A percentile compares a stretch with the other conserved stretches of the same genome.
Conservation (phyloP, 805 yeast genomes). For the Kuraishia capsulata region DNA sequence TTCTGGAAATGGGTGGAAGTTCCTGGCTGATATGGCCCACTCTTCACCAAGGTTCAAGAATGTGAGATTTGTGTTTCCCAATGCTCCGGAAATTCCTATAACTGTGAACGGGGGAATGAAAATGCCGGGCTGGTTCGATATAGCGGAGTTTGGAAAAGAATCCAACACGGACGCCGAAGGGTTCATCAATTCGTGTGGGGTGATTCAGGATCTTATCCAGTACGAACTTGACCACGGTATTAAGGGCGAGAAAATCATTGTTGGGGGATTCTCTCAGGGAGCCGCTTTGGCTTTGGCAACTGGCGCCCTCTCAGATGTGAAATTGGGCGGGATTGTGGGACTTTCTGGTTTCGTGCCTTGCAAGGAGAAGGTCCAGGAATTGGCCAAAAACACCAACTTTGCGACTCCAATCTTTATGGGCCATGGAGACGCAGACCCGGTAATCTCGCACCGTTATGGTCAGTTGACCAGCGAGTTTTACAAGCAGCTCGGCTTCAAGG, state of each 20-base stretch:
- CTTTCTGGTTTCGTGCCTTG: conserved; percentile 68
- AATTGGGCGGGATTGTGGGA: conserved; percentile 70
- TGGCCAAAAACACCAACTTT: conserved; percentile 30
- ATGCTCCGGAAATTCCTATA: conserved; percentile 71
- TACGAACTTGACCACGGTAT: conserved; percentile 48
- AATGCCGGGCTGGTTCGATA: conserved; percentile 88
- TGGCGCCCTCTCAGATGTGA: conserved; percentile 40
- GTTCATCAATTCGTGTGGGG: conserved; percentile 37
- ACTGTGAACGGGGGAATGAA: conserved; percentile 54
- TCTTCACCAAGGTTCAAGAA: conserved; percentile 34
- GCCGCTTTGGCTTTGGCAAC: conserved; percentile 70
- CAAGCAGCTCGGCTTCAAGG: conserved; percentile 34
- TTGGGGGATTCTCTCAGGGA: conserved; percentile 97
- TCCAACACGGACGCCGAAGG: conserved; percentile 46
- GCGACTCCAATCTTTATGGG: conserved; percentile 79
- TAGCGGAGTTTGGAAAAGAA: conserved; percentile 43
- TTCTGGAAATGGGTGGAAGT: conserved; percentile 82
- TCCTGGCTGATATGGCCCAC: conserved; percentile 59
- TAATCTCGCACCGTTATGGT: conserved; percentile 38
- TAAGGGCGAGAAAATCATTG: conserved; percentile 57
- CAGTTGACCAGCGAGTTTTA: conserved; percentile 33
- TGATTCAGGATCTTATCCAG: conserved; percentile 34
- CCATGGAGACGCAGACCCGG: conserved; percentile 75
- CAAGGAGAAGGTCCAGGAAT: conserved; percentile 13
- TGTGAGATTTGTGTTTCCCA: conserved; percentile 78